Conservation (phyloP, 805 yeast genomes). For the Ogataea nitratoaversa region DNA sequence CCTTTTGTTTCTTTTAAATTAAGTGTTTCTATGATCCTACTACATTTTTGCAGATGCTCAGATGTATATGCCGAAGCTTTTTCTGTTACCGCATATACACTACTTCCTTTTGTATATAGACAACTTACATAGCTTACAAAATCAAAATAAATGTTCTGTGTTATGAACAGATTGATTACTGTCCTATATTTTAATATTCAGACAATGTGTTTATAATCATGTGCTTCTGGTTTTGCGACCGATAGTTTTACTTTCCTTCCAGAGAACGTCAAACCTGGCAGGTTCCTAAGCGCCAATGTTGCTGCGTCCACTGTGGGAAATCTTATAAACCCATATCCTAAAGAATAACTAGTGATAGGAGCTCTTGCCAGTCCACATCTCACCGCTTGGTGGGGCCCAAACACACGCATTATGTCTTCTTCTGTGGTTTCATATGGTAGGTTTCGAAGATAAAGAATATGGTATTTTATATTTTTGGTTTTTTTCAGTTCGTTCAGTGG, state of each 20-base stretch:
- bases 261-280: conserved; percentile 40
- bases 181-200: conserved; percentile 2
- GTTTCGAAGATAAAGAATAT: conserved; percentile 24
- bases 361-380: conserved; percentile 27
- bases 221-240: conserved; percentile 22
- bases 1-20: not conserved
- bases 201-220: conserved; percentile 24
- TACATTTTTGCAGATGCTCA: too few species aligned
- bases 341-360: conserved; percentile 24
- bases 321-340: conserved; percentile 63
- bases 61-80: too few species aligned
- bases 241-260: conserved; percentile 39
- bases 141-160: too few species aligned
- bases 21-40: too few species aligned
- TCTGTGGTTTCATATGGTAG: conserved; percentile 26
- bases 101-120: not conserved
- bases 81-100: not conserved
- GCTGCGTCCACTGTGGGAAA: conserved; percentile 43
- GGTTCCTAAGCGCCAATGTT: conserved; percentile 39
- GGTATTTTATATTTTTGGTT: conserved; percentile 10
- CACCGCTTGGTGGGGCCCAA: conserved; percentile 25
- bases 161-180: not conserved
- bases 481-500: conserved; percentile 14
- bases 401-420: conserved; percentile 20
- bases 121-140: not conserved